Conservation (phyloP, 2,329 filamentous ascomycete genomes). For the Thielaviopsis punctulata region DNA sequence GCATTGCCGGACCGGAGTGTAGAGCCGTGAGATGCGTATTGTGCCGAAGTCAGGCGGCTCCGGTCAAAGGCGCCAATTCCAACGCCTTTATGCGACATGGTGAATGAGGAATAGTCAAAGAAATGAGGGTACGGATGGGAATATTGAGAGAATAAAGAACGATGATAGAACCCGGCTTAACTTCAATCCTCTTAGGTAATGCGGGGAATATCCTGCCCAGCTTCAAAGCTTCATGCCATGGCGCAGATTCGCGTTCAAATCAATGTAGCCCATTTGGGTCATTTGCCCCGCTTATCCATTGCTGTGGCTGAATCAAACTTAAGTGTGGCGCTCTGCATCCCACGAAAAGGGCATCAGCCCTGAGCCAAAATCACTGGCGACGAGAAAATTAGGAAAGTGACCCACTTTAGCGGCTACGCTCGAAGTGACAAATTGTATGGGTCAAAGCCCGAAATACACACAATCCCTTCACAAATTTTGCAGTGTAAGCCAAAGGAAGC, state of each 20-base stretch:
- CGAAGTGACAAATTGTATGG: conserved; percentile 4
- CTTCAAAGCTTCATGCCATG: conserved; percentile 6
- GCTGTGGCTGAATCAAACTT: conserved; percentile 1
- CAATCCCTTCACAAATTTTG: conserved; percentile 11
- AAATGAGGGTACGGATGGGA: background rate
- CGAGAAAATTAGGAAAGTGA: conserved; percentile 3
- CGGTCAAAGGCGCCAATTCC: conserved; percentile 83
- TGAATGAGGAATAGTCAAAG: conserved; percentile 2
- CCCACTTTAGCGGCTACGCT: conserved; percentile 5
- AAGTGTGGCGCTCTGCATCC: conserved; percentile 3
- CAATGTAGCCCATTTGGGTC: conserved; percentile 6
- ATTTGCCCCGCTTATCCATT: background rate
- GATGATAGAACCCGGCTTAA: background rate
- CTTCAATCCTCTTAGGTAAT: background rate
- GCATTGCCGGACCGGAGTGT: conserved; percentile 73
- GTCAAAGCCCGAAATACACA: conserved; percentile 12
- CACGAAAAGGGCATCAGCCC: conserved; percentile 9
- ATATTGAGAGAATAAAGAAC: background rate
- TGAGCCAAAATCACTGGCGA: background rate
- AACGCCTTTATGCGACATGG: conserved; percentile 63
- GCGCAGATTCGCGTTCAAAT: background rate
- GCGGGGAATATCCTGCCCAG: background rate
- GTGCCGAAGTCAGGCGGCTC: conserved; percentile 65
- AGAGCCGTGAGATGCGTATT: conserved; percentile 80
- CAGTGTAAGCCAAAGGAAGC: conserved; percentile 1